Conservation (phyloP, 495 filamentous ascomycete genomes). For the Sporormia fimetaria region DNA sequence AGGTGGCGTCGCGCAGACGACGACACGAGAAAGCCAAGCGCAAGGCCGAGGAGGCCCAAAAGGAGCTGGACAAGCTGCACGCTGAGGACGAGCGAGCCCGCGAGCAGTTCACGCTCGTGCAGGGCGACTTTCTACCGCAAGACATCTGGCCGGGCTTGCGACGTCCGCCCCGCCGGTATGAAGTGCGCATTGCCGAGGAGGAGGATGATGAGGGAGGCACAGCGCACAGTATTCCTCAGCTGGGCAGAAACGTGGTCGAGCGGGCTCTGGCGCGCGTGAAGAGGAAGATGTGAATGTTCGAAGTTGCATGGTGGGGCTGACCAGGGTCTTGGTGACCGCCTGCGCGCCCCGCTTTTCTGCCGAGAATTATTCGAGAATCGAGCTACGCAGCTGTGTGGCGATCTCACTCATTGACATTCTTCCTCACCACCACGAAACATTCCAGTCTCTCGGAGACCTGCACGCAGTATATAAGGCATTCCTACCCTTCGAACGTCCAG, state of each 20-base stretch:
- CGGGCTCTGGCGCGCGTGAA: slow-evolving; percentile 36
- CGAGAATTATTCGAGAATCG: neutral
- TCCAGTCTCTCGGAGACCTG: too few species aligned
- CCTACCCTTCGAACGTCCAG: neutral
- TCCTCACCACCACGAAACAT: too few species aligned
- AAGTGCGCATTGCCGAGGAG: slow-evolving; percentile 11
- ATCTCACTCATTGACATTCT: too few species aligned
- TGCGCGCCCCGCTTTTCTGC: neutral
- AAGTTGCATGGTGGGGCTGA: too few species aligned
- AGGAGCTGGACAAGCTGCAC: slow-evolving; percentile 62
- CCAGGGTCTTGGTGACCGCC: neutral
- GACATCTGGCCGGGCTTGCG: slow-evolving; percentile 77
- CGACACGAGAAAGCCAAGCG: slow-evolving; percentile 61
- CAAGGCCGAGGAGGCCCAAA: slow-evolving; percentile 61
- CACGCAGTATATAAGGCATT: too few species aligned
- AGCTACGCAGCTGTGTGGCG: too few species aligned
- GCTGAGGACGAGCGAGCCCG: slow-evolving; percentile 56
- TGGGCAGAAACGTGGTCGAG: slow-evolving; percentile 46
- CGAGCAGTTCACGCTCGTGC: slow-evolving; percentile 66
- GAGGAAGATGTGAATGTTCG: slow-evolving; percentile 15
- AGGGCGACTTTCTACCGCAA: slow-evolving; percentile 74
- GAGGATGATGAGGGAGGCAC: slow-evolving; percentile 25
- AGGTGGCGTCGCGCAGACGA: slow-evolving; percentile 60
- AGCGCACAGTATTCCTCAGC: slow-evolving; percentile 41
- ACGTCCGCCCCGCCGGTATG: slow-evolving; percentile 36